These are phyloP conservation scores for Calonectria pseudoturangicola DNA, from an alignment of 2,329 filamentous ascomycete species.

Conservation along the genomic window DNA sequence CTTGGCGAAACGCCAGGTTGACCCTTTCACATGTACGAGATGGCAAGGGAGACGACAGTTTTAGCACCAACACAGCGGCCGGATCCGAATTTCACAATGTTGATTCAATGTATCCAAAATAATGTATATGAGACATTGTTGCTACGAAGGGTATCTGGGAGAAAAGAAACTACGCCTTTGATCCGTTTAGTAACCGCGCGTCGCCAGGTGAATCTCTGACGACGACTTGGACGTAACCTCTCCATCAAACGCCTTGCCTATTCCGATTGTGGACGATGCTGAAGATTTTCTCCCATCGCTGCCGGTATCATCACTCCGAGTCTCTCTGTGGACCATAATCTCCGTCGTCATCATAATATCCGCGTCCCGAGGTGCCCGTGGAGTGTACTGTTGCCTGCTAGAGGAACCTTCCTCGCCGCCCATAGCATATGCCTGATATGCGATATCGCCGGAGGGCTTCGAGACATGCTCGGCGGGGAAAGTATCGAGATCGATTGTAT, in stretches of 20 bases:
- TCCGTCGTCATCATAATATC: conserved; percentile 55
- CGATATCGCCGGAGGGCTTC: conserved; percentile 43
- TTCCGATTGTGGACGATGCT: conserved; percentile 41
- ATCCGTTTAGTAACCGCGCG: conserved; percentile 46
- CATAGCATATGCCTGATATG: conserved; percentile 52
- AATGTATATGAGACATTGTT: neutral
- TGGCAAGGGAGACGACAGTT: too few species aligned
- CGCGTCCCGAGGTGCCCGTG: conserved; percentile 33
- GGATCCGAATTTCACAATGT: neutral
- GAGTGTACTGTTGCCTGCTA: neutral
- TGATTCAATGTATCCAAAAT: conserved; percentile 1
- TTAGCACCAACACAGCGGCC: neutral
- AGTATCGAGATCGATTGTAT: conserved; percentile 47
- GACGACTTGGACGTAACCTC: conserved; percentile 52
- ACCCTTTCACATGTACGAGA: neutral
- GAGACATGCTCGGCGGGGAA: conserved; percentile 42
- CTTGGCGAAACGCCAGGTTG: conserved; percentile 12
- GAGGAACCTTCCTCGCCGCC: conserved; percentile 46
- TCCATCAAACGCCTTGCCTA: conserved; percentile 36
- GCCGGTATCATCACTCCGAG: conserved; percentile 42
- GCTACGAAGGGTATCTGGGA: conserved; percentile 11
- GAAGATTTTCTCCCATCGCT: conserved; percentile 48
- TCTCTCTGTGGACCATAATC: conserved; percentile 47
- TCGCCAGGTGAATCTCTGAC: conserved; percentile 51
- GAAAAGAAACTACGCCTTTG: conserved; percentile 8